Base-by-base conservation (phyloP, 768 basidiomycete species). In the Nevesoporus exiguus region DNA sequence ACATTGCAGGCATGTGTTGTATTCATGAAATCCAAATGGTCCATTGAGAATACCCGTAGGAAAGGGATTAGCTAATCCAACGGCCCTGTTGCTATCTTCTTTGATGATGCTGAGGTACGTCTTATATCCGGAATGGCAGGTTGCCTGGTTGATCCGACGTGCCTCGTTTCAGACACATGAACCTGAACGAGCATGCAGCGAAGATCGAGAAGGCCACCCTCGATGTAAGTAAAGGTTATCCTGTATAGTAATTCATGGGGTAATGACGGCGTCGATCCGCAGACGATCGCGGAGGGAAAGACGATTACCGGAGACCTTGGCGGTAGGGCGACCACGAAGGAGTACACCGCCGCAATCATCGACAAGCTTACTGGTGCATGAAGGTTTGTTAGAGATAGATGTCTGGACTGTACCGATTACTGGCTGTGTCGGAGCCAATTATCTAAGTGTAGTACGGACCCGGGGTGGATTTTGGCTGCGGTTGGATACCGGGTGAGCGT, bases 231-330 rank as follows among this genome's bases (percentile, higher is more conserved):
- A 22, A 8, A 19, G n/a, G 42, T 37, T 33, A 29, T 56, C 42
- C 21, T 21, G 44, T 30, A n/a, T n/a, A n/a, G 47, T 19, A 10
- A 19, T 19, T 15, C 39, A 39, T 52, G 34, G 31, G 33, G 17
- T 49, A 51, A 29, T 63, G 42, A 62, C 39, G 36, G 15, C 31
- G 31, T 34, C 34, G 27, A 33, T 56, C 60, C 53, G 15, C 59
- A 96, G 94, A 98, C 94, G 31, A 97, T 99, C 68, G 93, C 96
- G 17, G 96, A 97, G 75, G 97, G 97, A 61, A 93, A 90, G 76
- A 72, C 78, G 39, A 95, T 98, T 71, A 99, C 97, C 8, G 91
- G 96, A 29, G 97, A 99, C 73, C 76, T 99, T 54, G 94, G 97
- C 21, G 97, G 97, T 39, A 94, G 89, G 71, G 83, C 95, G 15